Evolutionary conservation across 495 filamentous ascomycete genomes (phyloP).

Genomic region (Aspergillus sclerotioniger): DNA sequence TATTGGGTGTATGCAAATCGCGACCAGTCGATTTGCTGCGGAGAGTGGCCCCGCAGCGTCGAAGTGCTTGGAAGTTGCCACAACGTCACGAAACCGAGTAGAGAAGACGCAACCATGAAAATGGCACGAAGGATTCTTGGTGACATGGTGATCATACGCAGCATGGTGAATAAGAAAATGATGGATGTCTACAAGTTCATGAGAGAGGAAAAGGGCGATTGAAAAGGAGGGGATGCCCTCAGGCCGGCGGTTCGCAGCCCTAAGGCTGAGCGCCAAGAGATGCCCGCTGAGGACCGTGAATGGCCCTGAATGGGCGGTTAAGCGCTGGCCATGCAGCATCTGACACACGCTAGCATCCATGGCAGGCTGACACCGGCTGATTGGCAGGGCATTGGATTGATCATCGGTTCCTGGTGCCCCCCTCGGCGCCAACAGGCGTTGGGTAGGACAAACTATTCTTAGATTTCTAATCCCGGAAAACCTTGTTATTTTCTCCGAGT

Average conservation of each 20-base stretch:
- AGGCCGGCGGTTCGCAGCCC: not conserved
- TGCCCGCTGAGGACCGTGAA: not conserved
- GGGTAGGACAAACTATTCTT: not conserved
- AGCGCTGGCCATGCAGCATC: not conserved
- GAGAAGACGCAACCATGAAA: not conserved
- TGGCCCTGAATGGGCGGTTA: not conserved
- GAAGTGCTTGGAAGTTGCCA: not conserved
- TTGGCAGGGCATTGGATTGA: not conserved
- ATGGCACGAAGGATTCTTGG: not conserved
- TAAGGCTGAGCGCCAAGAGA: not conserved
- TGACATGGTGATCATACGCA: not conserved
- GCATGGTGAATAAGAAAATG: not conserved
- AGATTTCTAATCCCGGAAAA: not conserved
- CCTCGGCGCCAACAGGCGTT: not conserved
- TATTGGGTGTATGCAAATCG: conserved; percentile 63
- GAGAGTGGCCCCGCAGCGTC: not conserved
- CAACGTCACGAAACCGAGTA: not conserved
- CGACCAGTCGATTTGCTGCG: conserved; percentile 41
- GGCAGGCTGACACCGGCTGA: not conserved
- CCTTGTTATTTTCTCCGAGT: not conserved
- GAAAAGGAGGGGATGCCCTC: not conserved
- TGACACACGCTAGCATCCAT: not conserved
- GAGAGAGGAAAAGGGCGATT: not conserved
- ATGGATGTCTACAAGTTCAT: not conserved
- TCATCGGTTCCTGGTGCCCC: not conserved